Conservation (phyloP, 2,329 filamentous ascomycete genomes). For the Colletotrichum sansevieriae region DNA sequence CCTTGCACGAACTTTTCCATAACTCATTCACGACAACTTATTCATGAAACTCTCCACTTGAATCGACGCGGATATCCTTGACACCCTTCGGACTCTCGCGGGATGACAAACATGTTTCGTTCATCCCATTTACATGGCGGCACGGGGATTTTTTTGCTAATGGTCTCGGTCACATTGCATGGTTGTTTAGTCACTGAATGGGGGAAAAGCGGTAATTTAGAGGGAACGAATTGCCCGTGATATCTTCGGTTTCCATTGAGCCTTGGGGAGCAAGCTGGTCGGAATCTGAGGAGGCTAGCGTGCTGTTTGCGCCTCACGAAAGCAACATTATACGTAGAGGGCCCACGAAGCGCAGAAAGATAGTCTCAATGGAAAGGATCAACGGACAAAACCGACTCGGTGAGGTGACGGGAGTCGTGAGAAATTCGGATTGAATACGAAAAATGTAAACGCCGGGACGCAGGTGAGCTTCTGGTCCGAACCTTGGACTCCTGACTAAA, state of each 20-base stretch:
- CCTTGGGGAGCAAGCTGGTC: conserved; percentile 3
- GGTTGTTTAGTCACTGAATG: conserved; percentile 37
- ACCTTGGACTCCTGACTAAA: neutral
- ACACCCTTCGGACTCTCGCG: conserved; percentile 37
- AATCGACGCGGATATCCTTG: conserved; percentile 39
- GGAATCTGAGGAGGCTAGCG: conserved; percentile 14
- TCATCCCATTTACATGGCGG: conserved; percentile 37
- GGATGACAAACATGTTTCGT: conserved; percentile 38
- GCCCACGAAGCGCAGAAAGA: conserved; percentile 36
- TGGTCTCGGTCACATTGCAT: conserved; percentile 42
- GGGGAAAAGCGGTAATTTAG: conserved; percentile 38
- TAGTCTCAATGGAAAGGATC: conserved; percentile 40
- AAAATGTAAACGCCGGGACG: neutral
- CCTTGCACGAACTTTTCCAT: conserved; percentile 16
- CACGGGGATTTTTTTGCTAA: conserved; percentile 39
- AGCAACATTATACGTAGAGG: conserved; percentile 26
- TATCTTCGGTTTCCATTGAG: conserved; percentile 26
- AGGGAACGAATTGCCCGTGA: conserved; percentile 31
- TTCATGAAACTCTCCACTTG: conserved; percentile 36
- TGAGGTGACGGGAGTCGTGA: too few species aligned
- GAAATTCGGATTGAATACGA: neutral
- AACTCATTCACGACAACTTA: conserved; percentile 32
- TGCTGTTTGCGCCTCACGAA: conserved; percentile 22
- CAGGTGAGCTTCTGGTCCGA: conserved; percentile 12
- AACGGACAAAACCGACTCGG: conserved; percentile 6